phyloP scores from a whole-genome alignment of 495 filamentous ascomycete genomes.

The Aspergillus nanangensis region DNA sequence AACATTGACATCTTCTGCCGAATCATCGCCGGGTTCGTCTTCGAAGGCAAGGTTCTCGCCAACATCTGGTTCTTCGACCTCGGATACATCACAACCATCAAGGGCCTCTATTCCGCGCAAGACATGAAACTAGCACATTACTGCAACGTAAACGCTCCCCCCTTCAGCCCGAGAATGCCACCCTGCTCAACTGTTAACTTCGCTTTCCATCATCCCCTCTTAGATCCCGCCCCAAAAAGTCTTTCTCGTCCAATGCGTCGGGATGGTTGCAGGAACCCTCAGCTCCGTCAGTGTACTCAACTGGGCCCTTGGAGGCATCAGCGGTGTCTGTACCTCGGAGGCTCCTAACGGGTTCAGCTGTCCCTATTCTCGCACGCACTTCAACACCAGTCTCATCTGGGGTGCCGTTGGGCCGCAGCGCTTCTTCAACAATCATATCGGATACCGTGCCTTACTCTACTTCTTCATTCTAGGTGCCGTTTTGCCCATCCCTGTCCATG shows the following conservation, averaged over 20 bases:
- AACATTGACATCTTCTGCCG: constrained; percentile 75
- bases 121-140: constrained; percentile 87
- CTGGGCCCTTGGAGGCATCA: constrained; percentile 77
- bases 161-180: background rate
- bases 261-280: constrained; percentile 65
- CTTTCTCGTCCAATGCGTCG: constrained; percentile 65
- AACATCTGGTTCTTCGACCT: constrained; percentile 72
- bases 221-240: constrained; percentile 65
- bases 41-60: constrained; percentile 82
- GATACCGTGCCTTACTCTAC: constrained; percentile 60
- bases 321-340: constrained; percentile 66
- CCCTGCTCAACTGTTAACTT: no score
- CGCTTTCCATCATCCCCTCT: no score
- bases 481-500: constrained; percentile 62
- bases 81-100: constrained; percentile 73
- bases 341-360: constrained; percentile 81
- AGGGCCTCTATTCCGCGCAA: constrained; percentile 81
- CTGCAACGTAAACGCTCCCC: constrained; percentile 51
- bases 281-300: constrained; percentile 69
- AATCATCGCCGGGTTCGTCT: constrained; percentile 71
- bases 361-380: constrained; percentile 79
- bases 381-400: constrained; percentile 83
- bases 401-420: constrained; percentile 76
- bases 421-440: constrained; percentile 40
- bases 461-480: constrained; percentile 71